phyloP scores from a whole-genome alignment of 768 basidiomycete species.

The Tricholoma sp. region DNA sequence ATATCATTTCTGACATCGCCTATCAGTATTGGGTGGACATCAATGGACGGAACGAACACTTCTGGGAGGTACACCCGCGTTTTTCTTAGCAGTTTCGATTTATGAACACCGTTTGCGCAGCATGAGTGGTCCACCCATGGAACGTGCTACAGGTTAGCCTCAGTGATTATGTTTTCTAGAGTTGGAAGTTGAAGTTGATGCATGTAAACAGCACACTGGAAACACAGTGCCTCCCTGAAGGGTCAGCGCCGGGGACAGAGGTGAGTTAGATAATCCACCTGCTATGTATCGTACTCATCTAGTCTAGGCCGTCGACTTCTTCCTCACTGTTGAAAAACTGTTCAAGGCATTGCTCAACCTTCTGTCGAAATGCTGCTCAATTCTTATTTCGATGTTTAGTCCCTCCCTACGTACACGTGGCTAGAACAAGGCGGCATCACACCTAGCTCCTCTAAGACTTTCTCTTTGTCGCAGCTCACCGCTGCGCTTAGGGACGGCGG shows the following conservation, averaged over 20 bases:
- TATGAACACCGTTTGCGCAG: constrained; percentile 23
- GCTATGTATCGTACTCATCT: too few species aligned
- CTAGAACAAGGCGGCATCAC: constrained; percentile 68
- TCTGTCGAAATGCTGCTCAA: constrained; percentile 19
- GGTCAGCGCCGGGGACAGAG: constrained; percentile 57
- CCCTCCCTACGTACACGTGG: constrained; percentile 72
- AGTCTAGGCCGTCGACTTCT: constrained; percentile 62
- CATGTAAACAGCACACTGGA: constrained; percentile 41
- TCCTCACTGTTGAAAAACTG: constrained; percentile 50
- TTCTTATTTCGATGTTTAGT: constrained; percentile 15
- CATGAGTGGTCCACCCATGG: constrained; percentile 74
- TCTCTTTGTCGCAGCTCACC: constrained; percentile 48
- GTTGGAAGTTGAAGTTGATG: too few species aligned
- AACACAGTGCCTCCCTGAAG: constrained; percentile 51
- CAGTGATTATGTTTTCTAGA: background rate
- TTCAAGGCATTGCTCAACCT: constrained; percentile 47
- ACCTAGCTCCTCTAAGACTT: constrained; percentile 54
- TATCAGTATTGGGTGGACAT: constrained; percentile 57
- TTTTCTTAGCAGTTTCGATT: background rate
- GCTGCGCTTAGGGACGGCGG: constrained; percentile 52
- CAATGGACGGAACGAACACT: constrained; percentile 51
- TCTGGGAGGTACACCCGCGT: constrained; percentile 54
- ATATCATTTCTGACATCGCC: background rate
- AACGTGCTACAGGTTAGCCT: constrained; percentile 44
- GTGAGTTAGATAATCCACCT: constrained; percentile 28